Evolutionary conservation across 1,139 yeast genomes (phyloP).

Genomic region (Kodamaea plutei): DNA sequence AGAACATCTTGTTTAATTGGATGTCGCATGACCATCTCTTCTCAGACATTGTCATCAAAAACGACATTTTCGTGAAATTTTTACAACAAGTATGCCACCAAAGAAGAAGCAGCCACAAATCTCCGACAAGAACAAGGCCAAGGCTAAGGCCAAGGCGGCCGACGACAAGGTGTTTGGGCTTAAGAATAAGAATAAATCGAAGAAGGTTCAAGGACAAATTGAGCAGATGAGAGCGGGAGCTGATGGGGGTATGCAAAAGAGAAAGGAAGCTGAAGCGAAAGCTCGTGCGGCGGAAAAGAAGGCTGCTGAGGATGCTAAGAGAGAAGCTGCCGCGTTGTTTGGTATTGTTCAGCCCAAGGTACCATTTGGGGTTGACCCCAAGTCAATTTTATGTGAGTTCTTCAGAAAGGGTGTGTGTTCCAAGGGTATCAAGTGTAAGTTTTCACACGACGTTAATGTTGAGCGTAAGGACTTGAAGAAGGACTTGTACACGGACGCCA

Average conservation of each 20-base stretch:
- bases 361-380: conserved; percentile 97
- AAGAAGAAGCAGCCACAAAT: conserved; percentile 61
- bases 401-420: conserved; percentile 89
- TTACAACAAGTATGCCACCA: conserved; percentile 55
- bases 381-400: conserved; percentile 84
- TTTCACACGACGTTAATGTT: conserved; percentile 82
- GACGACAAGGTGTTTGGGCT: conserved; percentile 94
- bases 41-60: too few species aligned
- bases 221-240: conserved; percentile 68
- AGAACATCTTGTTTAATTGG: too few species aligned
- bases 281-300: conserved; percentile 80
- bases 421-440: conserved; percentile 89
- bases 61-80: too few species aligned
- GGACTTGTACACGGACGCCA: conserved; percentile 88
- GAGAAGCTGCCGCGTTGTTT: conserved; percentile 77
- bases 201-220: conserved; percentile 85
- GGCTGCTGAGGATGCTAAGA: conserved; percentile 85
- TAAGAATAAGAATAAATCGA: conserved; percentile 89
- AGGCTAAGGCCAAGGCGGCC: conserved; percentile 63
- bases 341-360: conserved; percentile 78
- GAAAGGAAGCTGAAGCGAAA: conserved; percentile 73
- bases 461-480: conserved; percentile 88
- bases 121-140: conserved; percentile 58
- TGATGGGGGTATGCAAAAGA: conserved; percentile 59
- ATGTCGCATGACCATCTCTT: too few species aligned